Conservation (phyloP, 2,329 filamentous ascomycete species). For the Microdochium trichocladiopsis region DNA sequence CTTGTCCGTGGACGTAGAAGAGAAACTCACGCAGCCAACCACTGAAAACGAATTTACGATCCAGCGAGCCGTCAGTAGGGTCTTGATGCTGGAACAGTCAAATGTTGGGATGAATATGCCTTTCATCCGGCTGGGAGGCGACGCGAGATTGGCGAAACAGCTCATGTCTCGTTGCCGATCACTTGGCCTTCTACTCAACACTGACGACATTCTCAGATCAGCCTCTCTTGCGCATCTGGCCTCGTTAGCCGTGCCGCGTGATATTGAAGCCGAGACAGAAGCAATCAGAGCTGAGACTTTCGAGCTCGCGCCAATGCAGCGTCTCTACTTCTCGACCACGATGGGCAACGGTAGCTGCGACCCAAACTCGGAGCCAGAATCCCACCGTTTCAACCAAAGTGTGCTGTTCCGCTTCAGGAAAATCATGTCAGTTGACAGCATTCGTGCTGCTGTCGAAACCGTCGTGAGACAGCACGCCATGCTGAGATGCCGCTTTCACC, state of each 20-base stretch:
- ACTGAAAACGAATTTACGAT: slow-evolving; percentile 30
- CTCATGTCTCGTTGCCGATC: slow-evolving; percentile 29
- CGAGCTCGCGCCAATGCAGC: slow-evolving; percentile 45
- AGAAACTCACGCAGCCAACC: slow-evolving; percentile 23
- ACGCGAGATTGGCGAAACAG: slow-evolving; percentile 29
- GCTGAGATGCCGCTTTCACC: slow-evolving; percentile 39
- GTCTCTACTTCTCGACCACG: slow-evolving; percentile 41
- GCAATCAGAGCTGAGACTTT: slow-evolving; percentile 29
- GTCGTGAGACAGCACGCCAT: slow-evolving; percentile 43
- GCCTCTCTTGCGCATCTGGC: slow-evolving; percentile 30
- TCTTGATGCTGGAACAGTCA: slow-evolving; percentile 26
- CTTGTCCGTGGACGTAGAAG: slow-evolving; percentile 31
- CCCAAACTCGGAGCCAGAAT: neutral
- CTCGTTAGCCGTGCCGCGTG: slow-evolving; percentile 22
- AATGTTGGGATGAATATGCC: slow-evolving; percentile 36
- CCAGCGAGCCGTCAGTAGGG: slow-evolving; percentile 28
- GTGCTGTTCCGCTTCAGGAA: slow-evolving; percentile 37
- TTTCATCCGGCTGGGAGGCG: slow-evolving; percentile 30
- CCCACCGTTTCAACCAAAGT: slow-evolving; percentile 41
- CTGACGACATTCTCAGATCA: slow-evolving; percentile 27
- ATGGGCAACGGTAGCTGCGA: slow-evolving; percentile 22
- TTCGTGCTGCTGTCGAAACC: slow-evolving; percentile 40
- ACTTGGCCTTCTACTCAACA: slow-evolving; percentile 27
- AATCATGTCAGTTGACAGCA: slow-evolving; percentile 30
- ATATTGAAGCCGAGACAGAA: slow-evolving; percentile 19